Conservation (phyloP, 305 asterid genomes). For the Solanum hybrid region DNA sequence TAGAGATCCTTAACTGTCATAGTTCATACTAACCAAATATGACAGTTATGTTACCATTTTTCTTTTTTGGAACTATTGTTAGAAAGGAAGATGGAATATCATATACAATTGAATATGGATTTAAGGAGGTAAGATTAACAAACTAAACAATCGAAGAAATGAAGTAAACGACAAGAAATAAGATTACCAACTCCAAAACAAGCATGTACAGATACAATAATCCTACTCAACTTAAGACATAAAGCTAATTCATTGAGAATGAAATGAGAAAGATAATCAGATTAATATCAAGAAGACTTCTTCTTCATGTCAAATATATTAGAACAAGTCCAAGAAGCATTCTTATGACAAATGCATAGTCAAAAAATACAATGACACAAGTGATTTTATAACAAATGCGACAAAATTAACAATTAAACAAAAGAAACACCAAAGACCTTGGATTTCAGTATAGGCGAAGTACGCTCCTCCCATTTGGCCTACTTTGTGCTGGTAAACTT, state of each 20-base stretch:
- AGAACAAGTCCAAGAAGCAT: slow-evolving; percentile 21
- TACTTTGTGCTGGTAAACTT: slow-evolving; percentile 41
- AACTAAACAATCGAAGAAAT: neutral
- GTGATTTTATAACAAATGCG: slow-evolving; percentile 24
- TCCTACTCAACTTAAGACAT: neutral
- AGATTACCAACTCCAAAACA: neutral
- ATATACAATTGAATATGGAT: neutral
- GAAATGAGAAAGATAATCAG: neutral
- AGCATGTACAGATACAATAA: neutral
- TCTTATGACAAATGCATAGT: slow-evolving; percentile 21
- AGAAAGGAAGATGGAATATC: neutral
- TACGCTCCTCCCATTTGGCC: slow-evolving; percentile 66
- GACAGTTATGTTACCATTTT: neutral
- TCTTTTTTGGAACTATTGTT: neutral
- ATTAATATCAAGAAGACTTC: neutral
- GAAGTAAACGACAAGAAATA: neutral
- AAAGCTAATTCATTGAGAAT: neutral
- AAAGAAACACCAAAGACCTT: slow-evolving; percentile 31
- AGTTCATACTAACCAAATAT: neutral
- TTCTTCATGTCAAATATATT: slow-evolving; percentile 26
- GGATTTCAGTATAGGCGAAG: slow-evolving; percentile 56
- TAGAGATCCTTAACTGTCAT: neutral
- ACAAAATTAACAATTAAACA: slow-evolving; percentile 20
- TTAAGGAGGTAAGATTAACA: neutral
- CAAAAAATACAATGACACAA: slow-evolving; percentile 23